A percentile compares a stretch with the other conserved stretches of the same genome.
These are phyloP conservation scores for Teunomyces kruisii DNA, from an alignment of 805 yeast species.

Conservation along the genomic window DNA sequence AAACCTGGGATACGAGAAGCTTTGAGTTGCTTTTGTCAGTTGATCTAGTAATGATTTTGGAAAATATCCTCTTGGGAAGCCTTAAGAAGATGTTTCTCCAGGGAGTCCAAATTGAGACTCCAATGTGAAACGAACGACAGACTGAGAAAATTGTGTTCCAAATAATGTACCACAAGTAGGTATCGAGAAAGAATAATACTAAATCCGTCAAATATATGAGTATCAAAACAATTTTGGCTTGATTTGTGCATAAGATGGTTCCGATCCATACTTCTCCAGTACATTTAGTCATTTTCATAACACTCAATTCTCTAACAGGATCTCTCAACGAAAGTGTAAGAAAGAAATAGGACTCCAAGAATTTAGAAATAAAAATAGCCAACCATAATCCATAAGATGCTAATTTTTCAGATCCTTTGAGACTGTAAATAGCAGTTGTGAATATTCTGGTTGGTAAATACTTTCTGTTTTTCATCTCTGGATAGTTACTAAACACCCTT, in stretches of 20 bases:
- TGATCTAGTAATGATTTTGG: slow-evolving; percentile 60
- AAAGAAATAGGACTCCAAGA: slow-evolving; percentile 76
- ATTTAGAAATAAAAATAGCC: slow-evolving; percentile 65
- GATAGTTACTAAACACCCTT: slow-evolving; percentile 45
- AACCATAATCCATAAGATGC: slow-evolving; percentile 73
- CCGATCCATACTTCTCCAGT: slow-evolving; percentile 62
- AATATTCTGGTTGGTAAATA: slow-evolving; percentile 56
- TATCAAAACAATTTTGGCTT: slow-evolving; percentile 54
- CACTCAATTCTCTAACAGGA: slow-evolving; percentile 67
- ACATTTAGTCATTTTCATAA: slow-evolving; percentile 56
- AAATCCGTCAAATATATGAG: slow-evolving; percentile 62
- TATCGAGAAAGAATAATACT: slow-evolving; percentile 72
- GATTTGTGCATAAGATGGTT: slow-evolving; percentile 49
- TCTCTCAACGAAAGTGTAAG: slow-evolving; percentile 70
- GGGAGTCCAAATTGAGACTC: slow-evolving; percentile 85
- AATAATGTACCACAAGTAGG: slow-evolving; percentile 82
- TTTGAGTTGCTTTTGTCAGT: slow-evolving; percentile 45
- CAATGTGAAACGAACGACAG: slow-evolving; percentile 66
- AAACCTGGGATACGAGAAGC: slow-evolving; percentile 40
- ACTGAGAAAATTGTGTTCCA: slow-evolving; percentile 78
- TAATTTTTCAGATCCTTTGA: slow-evolving; percentile 52
- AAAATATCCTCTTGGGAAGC: slow-evolving; percentile 70
- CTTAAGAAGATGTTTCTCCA: slow-evolving; percentile 81
- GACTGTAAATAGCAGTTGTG: slow-evolving; percentile 55
- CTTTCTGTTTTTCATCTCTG: slow-evolving; percentile 31